Percentiles rank a stretch among this genome's conserved stretches.
phyloP scores from a whole-genome alignment of 2,329 filamentous ascomycete species.

The Arthrobotrys iridis region DNA sequence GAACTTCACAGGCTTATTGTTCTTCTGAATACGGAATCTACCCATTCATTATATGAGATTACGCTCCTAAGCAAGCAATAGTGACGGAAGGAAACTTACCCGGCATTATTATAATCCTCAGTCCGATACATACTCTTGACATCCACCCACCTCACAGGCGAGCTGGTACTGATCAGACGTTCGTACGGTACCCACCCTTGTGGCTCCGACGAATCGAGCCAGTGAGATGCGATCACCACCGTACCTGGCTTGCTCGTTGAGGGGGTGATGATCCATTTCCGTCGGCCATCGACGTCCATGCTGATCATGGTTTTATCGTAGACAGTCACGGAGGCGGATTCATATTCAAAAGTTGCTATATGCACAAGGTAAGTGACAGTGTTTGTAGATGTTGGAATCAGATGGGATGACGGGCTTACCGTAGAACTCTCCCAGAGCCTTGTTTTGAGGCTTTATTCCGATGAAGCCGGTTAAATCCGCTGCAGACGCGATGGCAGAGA shows the following conservation, averaged over 20 bases:
- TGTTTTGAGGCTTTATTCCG: slow-evolving; percentile 24
- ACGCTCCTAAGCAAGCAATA: too few relatives aligned
- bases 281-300: slow-evolving; percentile 16
- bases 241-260: slow-evolving; percentile 1
- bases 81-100: neutral
- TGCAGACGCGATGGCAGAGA: neutral
- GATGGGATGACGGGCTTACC: neutral
- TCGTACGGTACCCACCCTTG: slow-evolving; percentile 27
- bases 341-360: slow-evolving; percentile 35
- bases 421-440: slow-evolving; percentile 30
- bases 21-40: slow-evolving; percentile 32
- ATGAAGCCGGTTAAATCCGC: slow-evolving; percentile 23
- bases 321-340: slow-evolving; percentile 14
- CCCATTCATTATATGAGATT: neutral
- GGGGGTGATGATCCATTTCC: slow-evolving; percentile 14
- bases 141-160: slow-evolving; percentile 34
- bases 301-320: slow-evolving; percentile 33
- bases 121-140: slow-evolving; percentile 13
- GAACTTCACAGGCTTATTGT: slow-evolving; percentile 17
- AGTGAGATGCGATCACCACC: slow-evolving; percentile 16
- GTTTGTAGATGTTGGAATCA: neutral
- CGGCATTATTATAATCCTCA: slow-evolving; percentile 21
- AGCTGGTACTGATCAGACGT: slow-evolving; percentile 6
- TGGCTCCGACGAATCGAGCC: slow-evolving; percentile 13
- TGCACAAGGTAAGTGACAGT: neutral